A percentile compares a stretch with the other conserved stretches of the same genome.
phyloP scores from a whole-genome alignment of 1,139 yeast species.

The Candida sp. region DNA sequence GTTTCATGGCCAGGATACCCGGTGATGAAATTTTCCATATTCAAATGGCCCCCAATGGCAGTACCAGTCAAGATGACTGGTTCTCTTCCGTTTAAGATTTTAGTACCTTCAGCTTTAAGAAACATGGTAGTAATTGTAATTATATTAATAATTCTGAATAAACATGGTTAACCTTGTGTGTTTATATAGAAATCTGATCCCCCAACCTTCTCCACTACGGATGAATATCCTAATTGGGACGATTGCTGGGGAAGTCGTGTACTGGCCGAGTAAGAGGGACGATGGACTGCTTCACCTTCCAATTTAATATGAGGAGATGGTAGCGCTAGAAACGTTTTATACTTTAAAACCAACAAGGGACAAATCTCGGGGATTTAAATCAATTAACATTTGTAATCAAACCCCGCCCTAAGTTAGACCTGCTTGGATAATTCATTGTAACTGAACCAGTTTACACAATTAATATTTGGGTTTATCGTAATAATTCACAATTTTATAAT shows the following conservation, averaged over 20 bases:
- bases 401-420: no score
- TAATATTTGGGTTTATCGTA: no score
- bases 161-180: background rate
- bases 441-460: no score
- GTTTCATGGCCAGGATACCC: constrained; percentile 49
- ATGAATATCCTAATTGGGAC: background rate
- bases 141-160: background rate
- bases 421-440: no score
- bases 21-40: constrained; percentile 50
- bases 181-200: background rate
- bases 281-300: background rate
- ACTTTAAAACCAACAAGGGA: no score
- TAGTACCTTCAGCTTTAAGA: constrained; percentile 21
- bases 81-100: constrained; percentile 32
- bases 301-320: background rate
- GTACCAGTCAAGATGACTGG: constrained; percentile 35
- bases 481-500: no score
- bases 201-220: background rate
- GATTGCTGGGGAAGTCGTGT: background rate
- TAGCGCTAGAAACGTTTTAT: no score
- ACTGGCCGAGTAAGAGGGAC: background rate
- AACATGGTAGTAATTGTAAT: no score
- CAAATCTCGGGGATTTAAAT: no score
- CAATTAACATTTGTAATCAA: no score
- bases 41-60: constrained; percentile 45